Evolutionary conservation across 108 stramenopile species (phyloP).

Genomic region (Aureococcus anophagefferens): DNA sequence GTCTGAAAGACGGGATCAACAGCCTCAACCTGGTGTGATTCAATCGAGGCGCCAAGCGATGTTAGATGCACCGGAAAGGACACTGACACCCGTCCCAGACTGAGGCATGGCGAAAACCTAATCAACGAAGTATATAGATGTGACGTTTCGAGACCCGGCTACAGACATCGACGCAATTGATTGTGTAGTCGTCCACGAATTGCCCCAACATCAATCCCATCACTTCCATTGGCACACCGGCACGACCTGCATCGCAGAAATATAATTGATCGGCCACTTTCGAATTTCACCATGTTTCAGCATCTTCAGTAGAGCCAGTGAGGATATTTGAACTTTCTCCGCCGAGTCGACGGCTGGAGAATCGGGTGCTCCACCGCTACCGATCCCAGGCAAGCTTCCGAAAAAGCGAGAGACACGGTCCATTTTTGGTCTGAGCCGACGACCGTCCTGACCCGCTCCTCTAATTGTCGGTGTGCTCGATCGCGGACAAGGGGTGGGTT

Average conservation of each 20-base stretch:
- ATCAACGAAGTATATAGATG: too few species aligned
- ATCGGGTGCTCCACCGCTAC: slow-evolving; percentile 27
- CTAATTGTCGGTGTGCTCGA: too few species aligned
- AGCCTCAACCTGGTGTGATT: slow-evolving; percentile 68
- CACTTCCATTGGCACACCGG: slow-evolving; percentile 99
- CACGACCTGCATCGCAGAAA: slow-evolving; percentile 60
- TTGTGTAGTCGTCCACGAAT: slow-evolving; percentile 98
- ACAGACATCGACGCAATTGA: slow-evolving; percentile 92
- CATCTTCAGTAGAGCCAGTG: slow-evolving; percentile 96
- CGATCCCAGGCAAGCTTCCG: neutral
- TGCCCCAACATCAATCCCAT: slow-evolving; percentile 99
- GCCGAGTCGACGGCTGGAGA: slow-evolving; percentile 78
- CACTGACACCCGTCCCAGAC: slow-evolving; percentile 87
- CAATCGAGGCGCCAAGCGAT: too few species aligned
- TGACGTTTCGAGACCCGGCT: too few species aligned
- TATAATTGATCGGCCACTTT: neutral
- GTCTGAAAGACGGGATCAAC: slow-evolving; percentile 98
- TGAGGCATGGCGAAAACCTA: slow-evolving; percentile 94
- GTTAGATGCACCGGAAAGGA: slow-evolving; percentile 17
- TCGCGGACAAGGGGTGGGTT: too few species aligned
- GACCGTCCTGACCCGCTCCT: too few species aligned
- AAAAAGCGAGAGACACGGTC: neutral
- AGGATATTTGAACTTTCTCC: slow-evolving; percentile 95
- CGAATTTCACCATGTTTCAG: slow-evolving; percentile 97
- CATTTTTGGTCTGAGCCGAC: too few species aligned